phyloP scores from a whole-genome alignment of 768 basidiomycete species.

The Agrocybe pediades region DNA sequence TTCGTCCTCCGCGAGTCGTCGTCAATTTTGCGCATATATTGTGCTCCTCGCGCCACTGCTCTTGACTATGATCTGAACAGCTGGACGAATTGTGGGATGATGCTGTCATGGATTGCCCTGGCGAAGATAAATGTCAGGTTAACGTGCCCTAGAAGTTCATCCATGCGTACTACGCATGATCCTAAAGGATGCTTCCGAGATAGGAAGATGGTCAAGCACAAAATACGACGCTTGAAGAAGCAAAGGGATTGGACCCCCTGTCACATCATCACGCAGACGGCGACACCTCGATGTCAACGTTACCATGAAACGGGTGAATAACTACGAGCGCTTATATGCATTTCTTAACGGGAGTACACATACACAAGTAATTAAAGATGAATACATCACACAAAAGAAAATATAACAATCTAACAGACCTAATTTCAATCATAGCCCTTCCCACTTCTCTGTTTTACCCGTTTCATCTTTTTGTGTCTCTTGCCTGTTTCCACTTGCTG shows the following conservation, averaged over 20 bases:
- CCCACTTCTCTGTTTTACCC: constrained; percentile 89
- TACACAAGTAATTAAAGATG: not conserved
- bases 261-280: no score
- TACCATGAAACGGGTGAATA: no score
- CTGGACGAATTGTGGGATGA: not conserved
- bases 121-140: not conserved
- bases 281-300: no score
- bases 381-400: no score
- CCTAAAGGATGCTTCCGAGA: no score
- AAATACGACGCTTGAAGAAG: no score
- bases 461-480: constrained; percentile 83
- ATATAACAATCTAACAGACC: no score
- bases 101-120: not conserved
- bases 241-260: no score
- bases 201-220: no score
- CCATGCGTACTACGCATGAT: not conserved
- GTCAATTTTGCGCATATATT: constrained; percentile 75
- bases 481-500: constrained; percentile 55
- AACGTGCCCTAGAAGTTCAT: not conserved
- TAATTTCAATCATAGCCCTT: constrained; percentile 75
- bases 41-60: not conserved
- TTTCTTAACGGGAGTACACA: no score
- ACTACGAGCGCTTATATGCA: no score
- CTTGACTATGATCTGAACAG: not conserved
- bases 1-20: constrained; percentile 60